Percentiles rank a stretch among this genome's conserved stretches.
Evolutionary conservation across 768 basidiomycete species (phyloP).

Genomic region (Aureoboletus auriporus): DNA sequence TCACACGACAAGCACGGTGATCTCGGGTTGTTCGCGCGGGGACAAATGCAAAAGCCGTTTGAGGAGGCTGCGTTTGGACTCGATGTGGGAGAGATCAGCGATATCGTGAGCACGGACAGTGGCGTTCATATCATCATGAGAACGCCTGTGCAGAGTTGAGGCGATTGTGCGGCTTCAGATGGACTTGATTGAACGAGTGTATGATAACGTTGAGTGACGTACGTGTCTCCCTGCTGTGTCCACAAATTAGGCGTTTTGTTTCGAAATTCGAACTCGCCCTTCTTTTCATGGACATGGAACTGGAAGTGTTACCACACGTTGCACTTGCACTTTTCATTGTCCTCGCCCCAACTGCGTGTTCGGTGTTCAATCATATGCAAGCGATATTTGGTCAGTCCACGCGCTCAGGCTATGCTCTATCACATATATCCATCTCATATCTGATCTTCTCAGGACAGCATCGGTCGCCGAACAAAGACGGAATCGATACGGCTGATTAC

Average conservation of each 20-base stretch:
- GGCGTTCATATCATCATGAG: conserved; percentile 93
- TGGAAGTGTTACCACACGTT: no score
- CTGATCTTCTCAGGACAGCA: conserved; percentile 12
- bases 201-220: no score
- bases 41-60: conserved; percentile 97
- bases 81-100: conserved; percentile 72
- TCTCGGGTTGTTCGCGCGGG: conserved; percentile 78
- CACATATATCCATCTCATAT: conserved; percentile 3
- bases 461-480: not conserved
- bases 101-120: conserved; percentile 83
- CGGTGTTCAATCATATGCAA: no score
- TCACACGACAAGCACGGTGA: conserved; percentile 82
- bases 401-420: no score
- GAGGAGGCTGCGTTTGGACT: conserved; percentile 83
- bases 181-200: no score
- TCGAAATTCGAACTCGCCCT: no score
- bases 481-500: conserved; percentile 4
- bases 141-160: conserved; percentile 53
- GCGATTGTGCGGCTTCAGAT: conserved; percentile 19
- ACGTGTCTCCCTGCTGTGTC: no score
- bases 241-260: no score
- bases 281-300: no score
- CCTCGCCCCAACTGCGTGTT: no score
- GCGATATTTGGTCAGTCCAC: no score
- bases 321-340: no score